Evolutionary conservation across 129 eudicot species (phyloP).

Genomic region (Glebionis coronaria): DNA sequence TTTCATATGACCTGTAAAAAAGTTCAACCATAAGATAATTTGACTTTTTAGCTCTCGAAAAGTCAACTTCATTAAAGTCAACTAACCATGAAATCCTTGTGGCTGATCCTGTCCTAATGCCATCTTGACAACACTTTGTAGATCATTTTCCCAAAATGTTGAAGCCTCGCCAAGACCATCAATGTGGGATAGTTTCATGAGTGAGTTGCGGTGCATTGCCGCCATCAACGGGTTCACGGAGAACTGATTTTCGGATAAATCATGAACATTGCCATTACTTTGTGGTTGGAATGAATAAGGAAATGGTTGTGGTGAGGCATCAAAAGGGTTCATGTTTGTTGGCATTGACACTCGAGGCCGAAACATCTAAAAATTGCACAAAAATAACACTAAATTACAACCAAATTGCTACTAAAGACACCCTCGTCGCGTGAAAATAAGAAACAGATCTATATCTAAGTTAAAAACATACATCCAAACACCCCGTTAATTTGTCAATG

Average conservation of each 20-base stretch:
- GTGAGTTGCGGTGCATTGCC: slow-evolving; percentile 32
- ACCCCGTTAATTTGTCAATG: background rate
- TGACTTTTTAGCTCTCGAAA: slow-evolving; percentile 12
- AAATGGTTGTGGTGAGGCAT: slow-evolving; percentile 39
- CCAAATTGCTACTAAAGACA: background rate
- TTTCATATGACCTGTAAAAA: slow-evolving; percentile 56
- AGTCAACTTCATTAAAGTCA: slow-evolving; percentile 28
- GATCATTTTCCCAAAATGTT: slow-evolving; percentile 71
- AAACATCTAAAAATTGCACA: slow-evolving; percentile 38
- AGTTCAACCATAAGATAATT: slow-evolving; percentile 11
- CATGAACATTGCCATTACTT: slow-evolving; percentile 20
- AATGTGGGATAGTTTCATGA: slow-evolving; percentile 37
- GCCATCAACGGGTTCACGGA: slow-evolving; percentile 38
- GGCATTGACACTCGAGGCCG: slow-evolving; percentile 45
- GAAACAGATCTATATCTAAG: background rate
- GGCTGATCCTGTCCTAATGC: slow-evolving; percentile 64
- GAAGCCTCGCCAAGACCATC: slow-evolving; percentile 48
- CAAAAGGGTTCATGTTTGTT: slow-evolving; percentile 39
- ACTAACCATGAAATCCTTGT: slow-evolving; percentile 53
- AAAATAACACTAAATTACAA: background rate
- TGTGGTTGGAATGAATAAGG: slow-evolving; percentile 40
- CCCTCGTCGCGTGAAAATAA: background rate
- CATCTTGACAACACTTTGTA: slow-evolving; percentile 80
- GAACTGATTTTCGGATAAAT: slow-evolving; percentile 35
- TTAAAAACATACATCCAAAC: background rate